phyloP scores from a whole-genome alignment of 2,329 filamentous ascomycete genomes.

The Colletotrichum destructivum region DNA sequence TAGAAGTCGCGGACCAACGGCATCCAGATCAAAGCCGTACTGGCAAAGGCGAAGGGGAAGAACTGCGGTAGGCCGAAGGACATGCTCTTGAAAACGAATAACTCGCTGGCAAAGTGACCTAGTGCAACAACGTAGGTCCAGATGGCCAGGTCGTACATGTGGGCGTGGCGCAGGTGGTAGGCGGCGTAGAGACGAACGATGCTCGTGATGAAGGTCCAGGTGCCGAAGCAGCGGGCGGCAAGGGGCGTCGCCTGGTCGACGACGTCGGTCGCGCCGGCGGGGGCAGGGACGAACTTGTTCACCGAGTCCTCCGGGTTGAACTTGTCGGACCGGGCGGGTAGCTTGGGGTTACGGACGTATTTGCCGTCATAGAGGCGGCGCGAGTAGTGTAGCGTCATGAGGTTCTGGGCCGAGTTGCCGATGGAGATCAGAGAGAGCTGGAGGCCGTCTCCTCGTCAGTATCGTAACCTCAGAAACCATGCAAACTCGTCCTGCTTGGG shows the following conservation, averaged over 20 bases:
- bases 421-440: constrained; percentile 88
- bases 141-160: constrained; percentile 84
- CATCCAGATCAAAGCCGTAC: constrained; percentile 73
- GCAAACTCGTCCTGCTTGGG: no score
- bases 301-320: constrained; percentile 68
- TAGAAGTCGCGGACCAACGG: constrained; percentile 78
- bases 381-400: constrained; percentile 84
- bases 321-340: constrained; percentile 57
- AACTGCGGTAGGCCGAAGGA: constrained; percentile 71
- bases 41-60: constrained; percentile 69
- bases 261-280: constrained; percentile 61
- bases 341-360: constrained; percentile 66
- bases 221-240: constrained; percentile 85
- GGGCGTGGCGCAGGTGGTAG: constrained; percentile 81
- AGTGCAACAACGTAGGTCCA: constrained; percentile 87
- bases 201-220: constrained; percentile 86
- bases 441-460: not conserved
- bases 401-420: constrained; percentile 88
- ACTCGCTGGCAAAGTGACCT: constrained; percentile 85
- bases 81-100: constrained; percentile 83
- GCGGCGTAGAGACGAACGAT: constrained; percentile 87
- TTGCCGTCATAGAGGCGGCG: constrained; percentile 86
- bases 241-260: constrained; percentile 80
- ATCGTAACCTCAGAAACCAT: not conserved
- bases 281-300: constrained; percentile 65